Conservation (phyloP, 345 rosid genomes). For the Eucalyptus microcorys region DNA sequence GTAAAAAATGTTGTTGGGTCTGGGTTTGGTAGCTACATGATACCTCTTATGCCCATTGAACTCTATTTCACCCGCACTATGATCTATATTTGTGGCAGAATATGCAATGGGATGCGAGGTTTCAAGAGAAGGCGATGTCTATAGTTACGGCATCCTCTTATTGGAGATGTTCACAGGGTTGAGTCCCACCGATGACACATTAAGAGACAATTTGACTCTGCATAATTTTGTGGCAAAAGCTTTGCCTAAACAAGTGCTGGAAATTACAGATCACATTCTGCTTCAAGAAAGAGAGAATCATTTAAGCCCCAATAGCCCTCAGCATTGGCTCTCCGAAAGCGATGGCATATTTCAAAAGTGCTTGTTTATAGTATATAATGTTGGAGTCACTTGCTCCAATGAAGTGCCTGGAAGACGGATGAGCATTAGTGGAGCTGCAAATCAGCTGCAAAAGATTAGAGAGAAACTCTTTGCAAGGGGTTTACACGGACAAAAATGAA, state of each 20-base stretch:
- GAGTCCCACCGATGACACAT: not conserved
- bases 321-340: not conserved
- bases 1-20: not conserved
- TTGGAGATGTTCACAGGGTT: not conserved
- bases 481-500: not conserved
- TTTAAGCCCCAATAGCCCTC: not conserved
- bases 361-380: not conserved
- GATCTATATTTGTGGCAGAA: not conserved
- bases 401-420: not conserved
- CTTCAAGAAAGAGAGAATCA: not conserved
- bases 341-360: not conserved
- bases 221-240: not conserved
- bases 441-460: not conserved
- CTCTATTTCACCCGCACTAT: rapidly evolving
- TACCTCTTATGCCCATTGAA: not conserved
- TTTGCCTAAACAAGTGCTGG: not conserved
- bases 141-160: not conserved
- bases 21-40: not conserved
- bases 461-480: not conserved
- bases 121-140: not conserved
- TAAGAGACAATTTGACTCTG: not conserved
- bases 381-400: not conserved
- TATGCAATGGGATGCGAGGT: not conserved
- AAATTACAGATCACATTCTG: not conserved
- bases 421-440: not conserved